phyloP scores from a whole-genome alignment of 2,329 filamentous ascomycete genomes.

The Penicillium aurantiogriseum region DNA sequence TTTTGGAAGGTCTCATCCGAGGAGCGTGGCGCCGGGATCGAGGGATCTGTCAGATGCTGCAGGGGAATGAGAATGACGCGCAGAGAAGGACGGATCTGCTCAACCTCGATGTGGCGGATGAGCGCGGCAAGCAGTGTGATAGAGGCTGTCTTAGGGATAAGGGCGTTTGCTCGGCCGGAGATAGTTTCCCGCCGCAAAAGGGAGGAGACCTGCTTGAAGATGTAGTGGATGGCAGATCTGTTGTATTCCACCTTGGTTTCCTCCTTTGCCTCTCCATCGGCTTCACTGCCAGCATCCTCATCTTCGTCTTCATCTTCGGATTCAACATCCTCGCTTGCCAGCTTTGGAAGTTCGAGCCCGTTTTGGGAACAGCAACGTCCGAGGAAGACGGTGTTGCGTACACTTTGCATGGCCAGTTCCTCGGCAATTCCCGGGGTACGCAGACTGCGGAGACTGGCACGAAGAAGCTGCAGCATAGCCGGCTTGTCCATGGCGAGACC shows the following conservation, averaged over 20 bases:
- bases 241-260: slow-evolving; percentile 19
- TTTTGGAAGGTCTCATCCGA: slow-evolving; percentile 68
- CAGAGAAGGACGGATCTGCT: slow-evolving; percentile 62
- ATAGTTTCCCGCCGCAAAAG: slow-evolving; percentile 74
- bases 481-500: slow-evolving; percentile 67
- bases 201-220: slow-evolving; percentile 74
- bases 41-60: slow-evolving; percentile 79
- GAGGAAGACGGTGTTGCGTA: slow-evolving; percentile 80
- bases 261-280: slow-evolving; percentile 30
- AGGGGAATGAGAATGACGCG: slow-evolving; percentile 66
- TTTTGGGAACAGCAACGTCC: slow-evolving; percentile 64
- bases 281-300: slow-evolving; percentile 46
- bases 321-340: slow-evolving; percentile 41
- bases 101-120: slow-evolving; percentile 58
- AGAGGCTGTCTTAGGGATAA: slow-evolving; percentile 72
- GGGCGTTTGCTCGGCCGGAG: slow-evolving; percentile 59
- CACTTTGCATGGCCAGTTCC: slow-evolving; percentile 71
- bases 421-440: slow-evolving; percentile 66
- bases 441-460: slow-evolving; percentile 59
- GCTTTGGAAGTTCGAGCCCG: slow-evolving; percentile 45
- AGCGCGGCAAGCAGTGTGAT: slow-evolving; percentile 73
- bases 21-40: slow-evolving; percentile 69
- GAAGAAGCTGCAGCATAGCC: slow-evolving; percentile 60
- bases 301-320: slow-evolving; percentile 42
- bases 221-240: slow-evolving; percentile 63